Conservation (phyloP, 352 stramenopile genomes). For the Phytophthora sojae region DNA sequence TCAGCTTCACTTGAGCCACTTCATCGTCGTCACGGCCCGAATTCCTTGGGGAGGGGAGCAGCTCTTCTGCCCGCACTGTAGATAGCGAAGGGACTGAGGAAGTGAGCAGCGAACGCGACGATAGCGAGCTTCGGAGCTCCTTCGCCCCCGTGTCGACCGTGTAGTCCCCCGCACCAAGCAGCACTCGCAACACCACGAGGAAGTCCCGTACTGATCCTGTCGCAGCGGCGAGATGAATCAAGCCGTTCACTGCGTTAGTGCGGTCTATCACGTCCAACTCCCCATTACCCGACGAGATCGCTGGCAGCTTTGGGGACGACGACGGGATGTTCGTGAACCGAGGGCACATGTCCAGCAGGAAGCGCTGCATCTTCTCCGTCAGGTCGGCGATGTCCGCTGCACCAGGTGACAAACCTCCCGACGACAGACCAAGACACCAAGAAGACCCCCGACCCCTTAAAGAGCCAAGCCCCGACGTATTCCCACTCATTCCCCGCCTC, state of each 20-base stretch:
- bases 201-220: conserved; percentile 64
- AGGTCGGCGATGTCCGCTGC: conserved; percentile 32
- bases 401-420: neutral
- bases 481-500: conserved; percentile 4
- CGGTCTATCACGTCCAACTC: conserved; percentile 49
- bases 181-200: conserved; percentile 57
- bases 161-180: conserved; percentile 52
- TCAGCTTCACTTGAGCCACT: conserved; percentile 6
- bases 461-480: conserved; percentile 4
- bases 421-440: neutral
- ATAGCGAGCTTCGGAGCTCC: conserved; percentile 34
- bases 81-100: conserved; percentile 40
- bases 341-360: conserved; percentile 56
- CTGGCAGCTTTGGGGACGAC: conserved; percentile 44
- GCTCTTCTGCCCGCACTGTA: conserved; percentile 24
- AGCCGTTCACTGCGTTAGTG: conserved; percentile 58
- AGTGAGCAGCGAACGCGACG: conserved; percentile 31
- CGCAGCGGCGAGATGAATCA: conserved; percentile 64
- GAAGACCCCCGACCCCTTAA: conserved; percentile 8
- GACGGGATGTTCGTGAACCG: conserved; percentile 20
- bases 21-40: conserved; percentile 21
- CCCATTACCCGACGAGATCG: conserved; percentile 21
- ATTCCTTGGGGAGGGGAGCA: conserved; percentile 11
- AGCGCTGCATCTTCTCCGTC: conserved; percentile 50
- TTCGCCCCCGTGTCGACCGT: conserved; percentile 9